A percentile compares a stretch with the other conserved stretches of the same genome.
phyloP scores from a whole-genome alignment of 2,329 filamentous ascomycete species.

The Fonsecaea nubica region DNA sequence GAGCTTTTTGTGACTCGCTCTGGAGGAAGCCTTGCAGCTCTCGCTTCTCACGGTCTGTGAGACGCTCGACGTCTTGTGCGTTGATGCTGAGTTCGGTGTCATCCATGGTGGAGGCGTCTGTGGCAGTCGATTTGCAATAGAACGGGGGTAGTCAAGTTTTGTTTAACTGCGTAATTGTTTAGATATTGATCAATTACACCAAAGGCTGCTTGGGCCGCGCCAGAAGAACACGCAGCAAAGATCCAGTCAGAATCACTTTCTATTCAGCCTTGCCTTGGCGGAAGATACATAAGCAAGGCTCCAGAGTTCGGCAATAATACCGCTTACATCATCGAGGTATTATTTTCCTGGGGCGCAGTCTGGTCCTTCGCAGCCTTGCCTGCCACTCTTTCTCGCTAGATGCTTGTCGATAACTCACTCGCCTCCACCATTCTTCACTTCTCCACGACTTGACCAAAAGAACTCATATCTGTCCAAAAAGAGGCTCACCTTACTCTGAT shows the following conservation, averaged over 20 bases:
- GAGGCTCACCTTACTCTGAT: not conserved
- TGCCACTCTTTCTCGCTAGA: slow-evolving; percentile 1
- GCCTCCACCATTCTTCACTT: not conserved
- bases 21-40: slow-evolving; percentile 86
- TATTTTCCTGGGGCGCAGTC: not conserved
- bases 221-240: not conserved
- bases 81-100: slow-evolving; percentile 37
- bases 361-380: slow-evolving; percentile 15
- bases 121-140: not conserved
- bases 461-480: not conserved
- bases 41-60: slow-evolving; percentile 81
- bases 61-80: slow-evolving; percentile 45
- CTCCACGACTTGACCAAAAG: not conserved
- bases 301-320: slow-evolving; percentile 12
- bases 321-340: not conserved
- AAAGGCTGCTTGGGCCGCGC: not conserved
- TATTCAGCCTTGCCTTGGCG: slow-evolving; percentile 6
- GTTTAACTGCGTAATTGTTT: not conserved
- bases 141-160: not conserved
- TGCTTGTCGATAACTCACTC: not conserved
- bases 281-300: not conserved
- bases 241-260: not conserved
- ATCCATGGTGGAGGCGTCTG: slow-evolving; percentile 29
- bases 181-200: not conserved
- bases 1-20: slow-evolving; percentile 82